Evolutionary conservation across 73 alveolate species (phyloP).

Genomic region (Blepharisma japonicum): DNA sequence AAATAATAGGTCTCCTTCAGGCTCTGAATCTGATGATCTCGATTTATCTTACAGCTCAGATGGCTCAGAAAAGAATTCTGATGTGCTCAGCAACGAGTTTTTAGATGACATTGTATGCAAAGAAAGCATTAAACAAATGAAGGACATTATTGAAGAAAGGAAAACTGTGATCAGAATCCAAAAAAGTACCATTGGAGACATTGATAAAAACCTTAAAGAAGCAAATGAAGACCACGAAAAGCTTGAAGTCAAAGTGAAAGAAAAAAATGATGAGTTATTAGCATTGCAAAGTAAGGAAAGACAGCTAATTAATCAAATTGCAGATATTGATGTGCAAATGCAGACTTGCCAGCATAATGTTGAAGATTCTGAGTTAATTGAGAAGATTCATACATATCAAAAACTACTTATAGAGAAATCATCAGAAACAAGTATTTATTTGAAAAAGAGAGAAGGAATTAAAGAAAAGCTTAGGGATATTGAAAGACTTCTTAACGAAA

Average conservation of each 20-base stretch:
- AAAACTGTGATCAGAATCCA: background rate
- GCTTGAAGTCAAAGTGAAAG: background rate
- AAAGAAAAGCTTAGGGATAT: background rate
- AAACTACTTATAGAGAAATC: background rate
- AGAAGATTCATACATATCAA: background rate
- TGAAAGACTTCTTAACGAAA: background rate
- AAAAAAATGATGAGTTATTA: background rate
- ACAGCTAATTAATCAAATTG: background rate
- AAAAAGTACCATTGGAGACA: background rate
- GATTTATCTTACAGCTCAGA: slow-evolving; percentile 18
- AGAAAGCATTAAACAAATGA: background rate
- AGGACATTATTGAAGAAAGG: background rate
- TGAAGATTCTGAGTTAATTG: background rate
- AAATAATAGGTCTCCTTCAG: background rate
- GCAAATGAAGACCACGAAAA: background rate
- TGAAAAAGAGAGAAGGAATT: background rate
- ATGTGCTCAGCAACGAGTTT: background rate
- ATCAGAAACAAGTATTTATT: background rate
- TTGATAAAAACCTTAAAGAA: background rate
- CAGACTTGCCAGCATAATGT: background rate
- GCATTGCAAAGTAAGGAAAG: background rate
- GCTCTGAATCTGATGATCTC: background rate
- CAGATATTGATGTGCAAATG: background rate
- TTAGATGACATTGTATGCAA: background rate
- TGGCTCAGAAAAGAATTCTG: background rate